Base-by-base conservation (phyloP, 345 rosid genomes). In the Brassica rapa region DNA sequence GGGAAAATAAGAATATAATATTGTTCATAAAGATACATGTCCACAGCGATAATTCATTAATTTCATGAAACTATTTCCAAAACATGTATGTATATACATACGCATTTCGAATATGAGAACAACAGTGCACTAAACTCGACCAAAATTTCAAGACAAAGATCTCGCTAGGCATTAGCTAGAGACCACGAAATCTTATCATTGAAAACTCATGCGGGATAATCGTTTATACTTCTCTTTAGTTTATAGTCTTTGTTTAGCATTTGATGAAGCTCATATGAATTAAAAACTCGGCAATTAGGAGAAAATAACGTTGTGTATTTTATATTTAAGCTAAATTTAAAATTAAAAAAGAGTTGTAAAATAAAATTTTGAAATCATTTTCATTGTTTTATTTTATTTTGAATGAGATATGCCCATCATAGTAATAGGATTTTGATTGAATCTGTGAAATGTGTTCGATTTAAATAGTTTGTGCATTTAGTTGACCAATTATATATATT, bases 101-200 rank as follows among this genome's bases (percentile, higher is more conserved):
- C 14, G 11, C 49, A 41, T 41, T 41, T 11, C n/a, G 11, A 46
- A 46, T 12, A 46, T 1, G 1, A 24, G 12, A 59, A 56, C 67
- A 71, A 39, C 15, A 53, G 1, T 55, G 24, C 60, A 55, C 3
- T 37, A 74, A 75, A 66, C 46, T 60, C n/a, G 43, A 37, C 43
- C 43, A 37, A 37, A 37, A 37, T 37, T 37, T 60, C 0, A 66
- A 78, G 77, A 78, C 81, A 78, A 43, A 59, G 77, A 72, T 59
- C 68, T 72, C 29, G 67, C 68, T 8, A 19, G 61, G 9, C 77
- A 71, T 70, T 62, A 55, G 70, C 4, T 21, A 68, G 37, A 74
- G 72, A 69, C 76, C 76, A 78, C 49, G n/a, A 62, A 51, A 33
- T 56, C 32, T n/a, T 51, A 79, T 73, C 41, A 78, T 72, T 66